Percentiles rank a stretch among this genome's conserved stretches.
phyloP scores from a whole-genome alignment of 495 filamentous ascomycete species.

The Amorphotheca resinae region DNA sequence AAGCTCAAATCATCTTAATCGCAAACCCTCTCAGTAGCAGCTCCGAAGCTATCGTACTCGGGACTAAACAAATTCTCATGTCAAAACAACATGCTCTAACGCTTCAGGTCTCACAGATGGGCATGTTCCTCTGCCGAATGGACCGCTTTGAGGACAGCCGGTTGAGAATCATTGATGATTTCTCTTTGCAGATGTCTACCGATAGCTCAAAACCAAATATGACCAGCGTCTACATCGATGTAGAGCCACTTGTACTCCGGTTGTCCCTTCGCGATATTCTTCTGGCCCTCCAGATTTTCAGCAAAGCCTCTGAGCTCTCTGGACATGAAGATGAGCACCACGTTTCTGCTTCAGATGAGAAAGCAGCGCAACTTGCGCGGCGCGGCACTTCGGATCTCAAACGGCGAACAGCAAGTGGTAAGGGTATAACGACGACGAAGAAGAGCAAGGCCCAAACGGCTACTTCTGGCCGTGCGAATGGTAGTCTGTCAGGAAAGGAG shows the following conservation, averaged over 20 bases:
- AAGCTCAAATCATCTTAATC: constrained; percentile 90
- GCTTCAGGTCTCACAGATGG: constrained; percentile 80
- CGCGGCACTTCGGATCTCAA: constrained; percentile 32
- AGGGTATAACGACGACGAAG: constrained; percentile 45
- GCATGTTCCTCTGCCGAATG: constrained; percentile 98
- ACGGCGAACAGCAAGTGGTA: constrained; percentile 52
- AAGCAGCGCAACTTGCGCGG: constrained; percentile 53
- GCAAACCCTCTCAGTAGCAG: constrained; percentile 81
- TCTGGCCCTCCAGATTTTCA: constrained; percentile 83
- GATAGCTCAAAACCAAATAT: constrained; percentile 60
- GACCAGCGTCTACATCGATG: constrained; percentile 71
- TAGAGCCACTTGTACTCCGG: constrained; percentile 87
- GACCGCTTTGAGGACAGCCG: constrained; percentile 72
- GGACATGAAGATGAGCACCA: constrained; percentile 35
- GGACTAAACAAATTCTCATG: constrained; percentile 84
- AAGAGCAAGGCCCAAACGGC: constrained; percentile 16
- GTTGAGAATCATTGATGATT: constrained; percentile 86
- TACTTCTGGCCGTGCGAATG: background rate
- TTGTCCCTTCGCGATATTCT: constrained; percentile 90
- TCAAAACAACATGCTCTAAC: constrained; percentile 92
- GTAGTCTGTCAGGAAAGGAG: constrained; percentile 20
- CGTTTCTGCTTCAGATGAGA: constrained; percentile 31
- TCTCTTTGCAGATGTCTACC: constrained; percentile 80
- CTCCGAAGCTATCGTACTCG: constrained; percentile 91
- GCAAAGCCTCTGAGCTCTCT: constrained; percentile 84